A percentile compares a stretch with the other conserved stretches of the same genome.
Conservation (phyloP, 176 grass and related monocot species). For the Thalia dealbata region DNA sequence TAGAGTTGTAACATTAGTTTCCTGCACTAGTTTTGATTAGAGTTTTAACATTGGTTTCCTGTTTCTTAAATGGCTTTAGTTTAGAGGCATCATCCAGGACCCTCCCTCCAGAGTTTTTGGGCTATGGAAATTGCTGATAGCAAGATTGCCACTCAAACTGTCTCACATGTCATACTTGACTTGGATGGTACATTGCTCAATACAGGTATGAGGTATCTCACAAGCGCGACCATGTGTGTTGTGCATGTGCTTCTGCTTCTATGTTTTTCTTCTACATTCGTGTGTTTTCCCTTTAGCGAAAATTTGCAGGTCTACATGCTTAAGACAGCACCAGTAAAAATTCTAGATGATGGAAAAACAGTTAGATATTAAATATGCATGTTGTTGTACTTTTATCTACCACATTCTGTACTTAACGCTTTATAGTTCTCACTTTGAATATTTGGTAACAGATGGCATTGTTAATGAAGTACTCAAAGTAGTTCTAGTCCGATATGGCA, state of each 20-base stretch:
- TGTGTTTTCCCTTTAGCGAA: neutral
- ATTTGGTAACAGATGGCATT: conserved; percentile 52
- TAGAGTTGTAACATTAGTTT: neutral
- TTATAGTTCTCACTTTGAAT: neutral
- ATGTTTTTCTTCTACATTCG: neutral
- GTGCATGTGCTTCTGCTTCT: neutral
- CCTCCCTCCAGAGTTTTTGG: neutral
- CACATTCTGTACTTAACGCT: neutral
- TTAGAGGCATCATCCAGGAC: neutral
- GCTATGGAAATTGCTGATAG: conserved; percentile 55
- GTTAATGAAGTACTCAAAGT: conserved; percentile 60
- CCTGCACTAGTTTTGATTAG: neutral
- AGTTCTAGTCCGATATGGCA: conserved; percentile 61
- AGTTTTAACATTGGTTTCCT: neutral
- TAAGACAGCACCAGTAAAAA: neutral
- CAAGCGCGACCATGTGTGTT: neutral
- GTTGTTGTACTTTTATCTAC: neutral
- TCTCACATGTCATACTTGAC: conserved; percentile 88
- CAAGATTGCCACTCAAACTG: conserved; percentile 28
- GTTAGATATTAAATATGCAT: neutral
- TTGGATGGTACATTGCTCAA: conserved; percentile 94
- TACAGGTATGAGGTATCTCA: conserved; percentile 72
- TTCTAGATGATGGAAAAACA: neutral
- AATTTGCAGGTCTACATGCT: neutral
- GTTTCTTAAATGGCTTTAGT: neutral